Percentiles rank a stretch among this genome's conserved stretches.
phyloP scores from a whole-genome alignment of 768 basidiomycete genomes.

The Rhizopogon vinicolor region DNA sequence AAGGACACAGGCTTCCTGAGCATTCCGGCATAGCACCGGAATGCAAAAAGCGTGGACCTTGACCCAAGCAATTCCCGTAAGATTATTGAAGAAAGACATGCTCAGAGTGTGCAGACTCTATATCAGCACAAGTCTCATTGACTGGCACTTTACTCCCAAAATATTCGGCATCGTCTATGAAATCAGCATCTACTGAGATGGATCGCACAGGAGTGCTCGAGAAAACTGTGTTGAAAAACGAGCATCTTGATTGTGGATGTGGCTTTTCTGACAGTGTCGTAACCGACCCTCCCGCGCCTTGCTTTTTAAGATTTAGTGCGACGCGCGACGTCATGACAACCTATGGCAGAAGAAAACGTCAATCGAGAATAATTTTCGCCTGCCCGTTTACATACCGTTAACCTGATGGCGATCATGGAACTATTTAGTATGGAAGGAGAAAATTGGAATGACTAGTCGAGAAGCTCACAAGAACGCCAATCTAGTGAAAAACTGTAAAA shows the following conservation, averaged over 20 bases:
- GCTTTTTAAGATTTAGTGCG: not conserved
- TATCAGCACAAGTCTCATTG: not conserved
- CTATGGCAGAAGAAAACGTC: not conserved
- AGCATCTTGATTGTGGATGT: not conserved
- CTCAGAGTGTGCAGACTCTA: not conserved
- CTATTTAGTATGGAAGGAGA: conserved; percentile 33
- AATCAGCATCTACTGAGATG: not conserved
- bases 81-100: not conserved
- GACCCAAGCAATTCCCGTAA: not conserved
- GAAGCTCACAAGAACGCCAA: not conserved
- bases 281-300: not conserved
- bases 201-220: too few relatives aligned
- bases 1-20: not conserved
- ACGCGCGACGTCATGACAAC: conserved; percentile 1
- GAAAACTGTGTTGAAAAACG: not conserved
- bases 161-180: not conserved
- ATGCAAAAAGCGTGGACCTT: too few relatives aligned
- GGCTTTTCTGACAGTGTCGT: not conserved
- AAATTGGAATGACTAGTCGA: too few relatives aligned
- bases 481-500: not conserved
- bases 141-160: not conserved
- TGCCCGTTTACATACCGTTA: not conserved
- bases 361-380: not conserved
- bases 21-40: not conserved
- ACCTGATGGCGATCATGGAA: conserved; percentile 21